A percentile compares a stretch with the other conserved stretches of the same genome.
These are phyloP conservation scores for Aureobasidium sp. DNA, from an alignment of 2,329 filamentous ascomycete genomes.

Conservation along the genomic window DNA sequence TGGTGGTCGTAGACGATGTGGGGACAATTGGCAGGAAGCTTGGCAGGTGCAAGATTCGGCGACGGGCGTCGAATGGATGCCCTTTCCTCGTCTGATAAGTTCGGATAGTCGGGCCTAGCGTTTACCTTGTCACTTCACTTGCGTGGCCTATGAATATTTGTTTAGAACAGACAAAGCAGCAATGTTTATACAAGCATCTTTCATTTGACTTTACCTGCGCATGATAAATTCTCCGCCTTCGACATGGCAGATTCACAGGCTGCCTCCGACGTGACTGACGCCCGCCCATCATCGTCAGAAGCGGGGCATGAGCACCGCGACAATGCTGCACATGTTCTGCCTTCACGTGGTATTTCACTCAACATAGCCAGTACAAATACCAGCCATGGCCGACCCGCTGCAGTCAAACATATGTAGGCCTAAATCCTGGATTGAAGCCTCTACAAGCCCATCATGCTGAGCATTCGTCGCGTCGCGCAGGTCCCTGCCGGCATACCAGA, in stretches of 20 bases:
- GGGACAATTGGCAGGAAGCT: neutral
- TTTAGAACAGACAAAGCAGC: neutral
- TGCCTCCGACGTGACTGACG: neutral
- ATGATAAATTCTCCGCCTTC: neutral
- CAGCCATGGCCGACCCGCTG: conserved; percentile 32
- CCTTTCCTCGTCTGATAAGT: neutral
- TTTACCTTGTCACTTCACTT: neutral
- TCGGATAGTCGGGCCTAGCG: neutral
- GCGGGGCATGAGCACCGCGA: conserved; percentile 21
- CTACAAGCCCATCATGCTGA: neutral
- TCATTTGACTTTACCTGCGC: neutral
- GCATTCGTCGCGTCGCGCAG: conserved; percentile 30
- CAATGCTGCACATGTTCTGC: conserved; percentile 25
- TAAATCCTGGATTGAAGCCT: neutral
- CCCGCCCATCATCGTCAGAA: conserved; percentile 7
- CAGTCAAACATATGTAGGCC: conserved; percentile 43
- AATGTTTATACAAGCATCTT: conserved; percentile 10
- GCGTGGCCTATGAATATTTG: neutral
- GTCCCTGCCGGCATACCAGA: conserved; percentile 51
- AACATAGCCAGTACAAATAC: conserved; percentile 34
- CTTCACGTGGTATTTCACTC: conserved; percentile 41
- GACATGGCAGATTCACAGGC: conserved; percentile 8
- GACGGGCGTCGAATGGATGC: neutral
- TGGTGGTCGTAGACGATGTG: neutral
- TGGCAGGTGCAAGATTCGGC: conserved; percentile 4